These are phyloP conservation scores for Neurospora cerealis DNA, from an alignment of 495 filamentous ascomycete genomes.

Conservation along the genomic window DNA sequence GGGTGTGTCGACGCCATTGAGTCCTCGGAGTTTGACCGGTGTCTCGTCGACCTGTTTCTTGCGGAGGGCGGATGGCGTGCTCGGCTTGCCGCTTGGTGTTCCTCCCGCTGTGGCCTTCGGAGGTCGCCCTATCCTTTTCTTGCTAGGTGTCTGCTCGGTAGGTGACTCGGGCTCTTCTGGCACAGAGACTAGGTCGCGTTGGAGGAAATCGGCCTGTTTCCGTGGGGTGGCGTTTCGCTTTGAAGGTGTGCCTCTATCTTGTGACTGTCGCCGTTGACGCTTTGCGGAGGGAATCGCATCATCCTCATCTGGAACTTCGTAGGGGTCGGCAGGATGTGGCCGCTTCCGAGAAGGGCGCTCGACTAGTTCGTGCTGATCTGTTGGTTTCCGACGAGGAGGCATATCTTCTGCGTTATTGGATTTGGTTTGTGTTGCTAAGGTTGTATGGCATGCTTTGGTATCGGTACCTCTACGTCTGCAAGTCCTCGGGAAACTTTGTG, in stretches of 20 bases:
- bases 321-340: slow-evolving; percentile 10
- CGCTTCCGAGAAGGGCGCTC: slow-evolving; percentile 11
- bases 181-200: not conserved
- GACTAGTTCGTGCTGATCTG: slow-evolving; percentile 3
- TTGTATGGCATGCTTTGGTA: not conserved
- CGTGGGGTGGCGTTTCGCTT: not conserved
- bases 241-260: not conserved
- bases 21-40: slow-evolving; percentile 22
- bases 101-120: slow-evolving; percentile 9
- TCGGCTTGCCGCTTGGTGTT: slow-evolving; percentile 6
- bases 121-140: slow-evolving; percentile 16
- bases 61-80: slow-evolving; percentile 22
- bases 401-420: not conserved
- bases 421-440: not conserved
- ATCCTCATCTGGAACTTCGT: slow-evolving; percentile 21
- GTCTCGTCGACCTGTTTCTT: slow-evolving; percentile 23
- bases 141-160: slow-evolving; percentile 11
- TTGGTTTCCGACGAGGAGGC: slow-evolving; percentile 8
- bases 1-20: slow-evolving; percentile 37
- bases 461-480: not conserved
- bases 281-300: slow-evolving; percentile 9
- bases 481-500: not conserved
- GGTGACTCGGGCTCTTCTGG: not conserved
- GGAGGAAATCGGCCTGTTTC: not conserved
- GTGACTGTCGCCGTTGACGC: slow-evolving; percentile 1